A percentile compares a stretch with the other conserved stretches of the same genome.
Conservation (phyloP, 139 green algal genomes). For the Zygnema cylindricum region DNA sequence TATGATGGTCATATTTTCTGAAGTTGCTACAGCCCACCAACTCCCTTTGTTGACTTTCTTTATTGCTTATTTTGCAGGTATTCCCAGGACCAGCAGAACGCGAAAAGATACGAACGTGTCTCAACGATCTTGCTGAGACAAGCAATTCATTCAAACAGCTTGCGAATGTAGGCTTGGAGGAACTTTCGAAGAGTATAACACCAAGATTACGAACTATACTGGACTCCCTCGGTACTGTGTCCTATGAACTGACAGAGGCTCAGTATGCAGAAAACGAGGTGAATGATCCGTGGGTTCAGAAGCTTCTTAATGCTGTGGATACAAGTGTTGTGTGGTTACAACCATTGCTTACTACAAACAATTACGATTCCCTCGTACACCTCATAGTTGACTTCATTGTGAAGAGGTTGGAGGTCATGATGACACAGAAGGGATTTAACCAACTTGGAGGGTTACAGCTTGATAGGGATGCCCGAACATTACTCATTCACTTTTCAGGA, state of each 20-base stretch:
- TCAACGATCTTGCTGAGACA: conserved; percentile 85
- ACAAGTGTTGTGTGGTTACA: conserved; percentile 71
- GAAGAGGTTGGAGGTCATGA: conserved; percentile 79
- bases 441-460: conserved; percentile 93
- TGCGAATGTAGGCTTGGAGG: conserved; percentile 71
- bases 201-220: conserved; percentile 74
- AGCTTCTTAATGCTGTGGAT: conserved; percentile 74
- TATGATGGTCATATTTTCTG: not conserved
- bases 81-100: conserved; percentile 72
- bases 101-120: conserved; percentile 74
- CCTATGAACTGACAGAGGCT: conserved; percentile 80
- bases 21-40: not conserved
- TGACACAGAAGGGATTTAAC: conserved; percentile 87
- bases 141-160: conserved; percentile 72
- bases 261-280: conserved; percentile 76
- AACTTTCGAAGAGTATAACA: conserved; percentile 75
- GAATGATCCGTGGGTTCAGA: conserved; percentile 78
- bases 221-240: conserved; percentile 72
- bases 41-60: too few relatives aligned
- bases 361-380: conserved; percentile 79
- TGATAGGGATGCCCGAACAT: conserved; percentile 81
- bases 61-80: conserved; percentile 38
- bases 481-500: conserved; percentile 77
- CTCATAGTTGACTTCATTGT: conserved; percentile 77
- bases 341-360: conserved; percentile 74